Percentiles rank a stretch among this genome's conserved stretches.
Evolutionary conservation across 768 basidiomycete genomes (phyloP).

Genomic region (Aureoboletus auriporus): DNA sequence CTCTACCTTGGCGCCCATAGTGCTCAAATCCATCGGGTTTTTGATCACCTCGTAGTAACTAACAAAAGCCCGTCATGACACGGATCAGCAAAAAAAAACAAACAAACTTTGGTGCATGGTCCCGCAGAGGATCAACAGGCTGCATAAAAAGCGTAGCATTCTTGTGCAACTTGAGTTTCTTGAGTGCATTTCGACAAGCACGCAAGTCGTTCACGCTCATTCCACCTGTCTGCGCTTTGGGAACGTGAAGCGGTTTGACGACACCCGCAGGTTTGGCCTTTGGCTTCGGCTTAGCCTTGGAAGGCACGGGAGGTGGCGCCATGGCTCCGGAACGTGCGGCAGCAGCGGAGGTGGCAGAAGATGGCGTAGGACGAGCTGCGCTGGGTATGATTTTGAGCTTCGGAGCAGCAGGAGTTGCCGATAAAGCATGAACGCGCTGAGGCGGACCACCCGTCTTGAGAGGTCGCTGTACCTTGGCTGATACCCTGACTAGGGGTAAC

Average conservation of each 20-base stretch:
- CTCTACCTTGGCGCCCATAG: conserved; percentile 82
- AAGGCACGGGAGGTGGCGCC: conserved; percentile 29
- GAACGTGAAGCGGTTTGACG: conserved; percentile 44
- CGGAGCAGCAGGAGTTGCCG: conserved; percentile 34
- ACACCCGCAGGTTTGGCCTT: conserved; percentile 22
- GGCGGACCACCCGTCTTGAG: conserved; percentile 34
- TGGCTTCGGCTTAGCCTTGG: conserved; percentile 25
- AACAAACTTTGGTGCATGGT: conserved; percentile 77
- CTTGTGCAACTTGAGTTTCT: conserved; percentile 76
- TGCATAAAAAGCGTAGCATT: conserved; percentile 71
- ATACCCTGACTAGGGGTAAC: conserved; percentile 50
- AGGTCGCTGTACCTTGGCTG: conserved; percentile 35
- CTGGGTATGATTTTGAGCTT: conserved; percentile 51
- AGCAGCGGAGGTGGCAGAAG: conserved; percentile 16
- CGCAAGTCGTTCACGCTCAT: conserved; percentile 74
- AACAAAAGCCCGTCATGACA: neutral
- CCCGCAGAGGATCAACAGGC: conserved; percentile 95
- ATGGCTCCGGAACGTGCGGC: conserved; percentile 14
- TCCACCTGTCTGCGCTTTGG: conserved; percentile 72
- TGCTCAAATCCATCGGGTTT: conserved; percentile 92
- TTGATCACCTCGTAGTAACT: conserved; percentile 92
- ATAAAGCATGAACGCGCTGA: conserved; percentile 26
- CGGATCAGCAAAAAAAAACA: conserved; percentile 1
- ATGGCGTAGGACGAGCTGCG: conserved; percentile 8
- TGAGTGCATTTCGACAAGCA: conserved; percentile 71